These are phyloP conservation scores for Pichia eremophila DNA, from an alignment of 805 yeast genomes.

Conservation along the genomic window DNA sequence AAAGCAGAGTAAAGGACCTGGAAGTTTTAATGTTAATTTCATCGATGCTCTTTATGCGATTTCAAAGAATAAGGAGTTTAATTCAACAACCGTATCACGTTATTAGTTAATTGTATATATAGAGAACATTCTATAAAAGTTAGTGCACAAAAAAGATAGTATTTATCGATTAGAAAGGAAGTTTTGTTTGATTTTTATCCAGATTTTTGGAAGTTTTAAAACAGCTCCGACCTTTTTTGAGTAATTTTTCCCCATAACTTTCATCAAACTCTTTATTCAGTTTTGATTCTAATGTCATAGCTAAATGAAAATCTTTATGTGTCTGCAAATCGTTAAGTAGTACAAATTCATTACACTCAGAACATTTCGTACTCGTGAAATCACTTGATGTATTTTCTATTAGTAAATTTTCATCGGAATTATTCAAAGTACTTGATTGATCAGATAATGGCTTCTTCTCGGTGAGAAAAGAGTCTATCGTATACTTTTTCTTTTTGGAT, in stretches of 20 bases:
- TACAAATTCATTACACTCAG: conserved; percentile 10
- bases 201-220: background rate
- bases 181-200: conserved; percentile 4
- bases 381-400: background rate
- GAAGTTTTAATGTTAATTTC: conserved; percentile 39
- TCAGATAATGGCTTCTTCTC: background rate
- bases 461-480: background rate
- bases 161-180: conserved; percentile 4
- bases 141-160: no score
- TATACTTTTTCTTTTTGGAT: background rate
- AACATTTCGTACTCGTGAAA: conserved; percentile 4
- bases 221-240: background rate
- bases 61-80: background rate
- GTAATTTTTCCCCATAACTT: background rate
- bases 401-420: background rate
- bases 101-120: no score
- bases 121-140: no score
- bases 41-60: conserved; percentile 31
- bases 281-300: conserved; percentile 14
- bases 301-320: conserved; percentile 25
- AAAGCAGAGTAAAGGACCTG: conserved; percentile 36
- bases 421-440: background rate
- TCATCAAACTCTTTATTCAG: conserved; percentile 11
- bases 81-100: background rate
- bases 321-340: conserved; percentile 6